A percentile compares a stretch with the other conserved stretches of the same genome.
These are phyloP conservation scores for Acanthamoeba royreba DNA, from an alignment of 208 protist species.

Conservation along the genomic window DNA sequence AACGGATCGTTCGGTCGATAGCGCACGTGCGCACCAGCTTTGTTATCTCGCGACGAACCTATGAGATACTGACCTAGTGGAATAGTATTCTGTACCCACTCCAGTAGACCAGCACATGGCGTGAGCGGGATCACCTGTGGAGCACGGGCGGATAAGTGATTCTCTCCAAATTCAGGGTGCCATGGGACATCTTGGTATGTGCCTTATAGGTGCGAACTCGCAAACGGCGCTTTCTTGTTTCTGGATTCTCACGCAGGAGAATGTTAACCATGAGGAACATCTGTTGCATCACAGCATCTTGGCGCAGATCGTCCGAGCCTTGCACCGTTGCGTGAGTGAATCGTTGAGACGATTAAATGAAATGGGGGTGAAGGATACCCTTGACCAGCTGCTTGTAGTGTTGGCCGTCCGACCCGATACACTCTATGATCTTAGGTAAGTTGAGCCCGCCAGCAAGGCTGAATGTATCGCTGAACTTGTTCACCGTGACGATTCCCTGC, in stretches of 20 bases:
- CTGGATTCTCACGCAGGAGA: slow-evolving; percentile 70
- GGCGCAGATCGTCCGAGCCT: slow-evolving; percentile 91
- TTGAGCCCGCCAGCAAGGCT: slow-evolving; percentile 91
- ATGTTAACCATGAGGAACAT: slow-evolving; percentile 87
- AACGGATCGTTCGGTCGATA: slow-evolving; percentile 22
- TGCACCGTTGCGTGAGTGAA: background rate
- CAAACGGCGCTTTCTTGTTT: slow-evolving; percentile 62
- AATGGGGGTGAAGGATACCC: background rate
- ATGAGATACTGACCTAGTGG: slow-evolving; percentile 88
- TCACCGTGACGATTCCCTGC: background rate
- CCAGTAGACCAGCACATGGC: slow-evolving; percentile 86
- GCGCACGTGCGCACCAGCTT: background rate
- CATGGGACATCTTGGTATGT: too few species aligned
- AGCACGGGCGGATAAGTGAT: too few species aligned
- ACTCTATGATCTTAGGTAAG: slow-evolving; percentile 89
- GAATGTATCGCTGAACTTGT: slow-evolving; percentile 79
- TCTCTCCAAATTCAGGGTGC: too few species aligned
- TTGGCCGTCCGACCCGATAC: slow-evolving; percentile 83
- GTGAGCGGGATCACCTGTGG: slow-evolving; percentile 79
- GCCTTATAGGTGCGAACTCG: slow-evolving; percentile 90
- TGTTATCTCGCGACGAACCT: slow-evolving; percentile 52
- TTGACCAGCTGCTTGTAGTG: slow-evolving; percentile 85
- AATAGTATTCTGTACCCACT: slow-evolving; percentile 90
- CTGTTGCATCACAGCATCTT: slow-evolving; percentile 96
- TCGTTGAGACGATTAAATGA: too few species aligned